A percentile compares a stretch with the other conserved stretches of the same genome.
phyloP scores from a whole-genome alignment of 257 asterid species.

The Solanum tarapatanum region DNA sequence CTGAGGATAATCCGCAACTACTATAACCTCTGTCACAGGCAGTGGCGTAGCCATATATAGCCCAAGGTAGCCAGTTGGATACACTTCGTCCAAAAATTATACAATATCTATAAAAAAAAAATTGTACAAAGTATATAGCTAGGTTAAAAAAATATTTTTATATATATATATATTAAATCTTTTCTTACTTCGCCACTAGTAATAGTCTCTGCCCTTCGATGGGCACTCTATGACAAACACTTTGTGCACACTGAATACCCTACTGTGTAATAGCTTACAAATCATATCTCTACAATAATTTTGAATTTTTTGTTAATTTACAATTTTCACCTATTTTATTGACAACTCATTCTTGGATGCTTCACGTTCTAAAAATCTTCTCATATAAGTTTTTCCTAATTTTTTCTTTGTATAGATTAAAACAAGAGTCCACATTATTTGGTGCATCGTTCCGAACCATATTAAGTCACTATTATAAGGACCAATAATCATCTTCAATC shows the following conservation, averaged over 20 bases:
- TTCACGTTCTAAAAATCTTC: neutral
- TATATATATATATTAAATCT: too few species aligned
- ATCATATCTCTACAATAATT: neutral
- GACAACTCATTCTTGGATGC: neutral
- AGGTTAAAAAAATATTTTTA: too few species aligned
- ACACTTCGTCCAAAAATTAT: too few species aligned
- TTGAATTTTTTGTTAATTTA: neutral
- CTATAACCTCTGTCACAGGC: neutral
- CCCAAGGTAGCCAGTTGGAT: too few species aligned
- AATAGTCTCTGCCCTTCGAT: neutral
- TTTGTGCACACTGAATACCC: neutral
- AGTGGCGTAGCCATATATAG: too few species aligned
- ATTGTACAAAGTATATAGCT: too few species aligned
- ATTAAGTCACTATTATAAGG: neutral
- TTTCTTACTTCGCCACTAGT: too few species aligned
- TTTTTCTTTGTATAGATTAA: neutral
- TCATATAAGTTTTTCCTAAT: neutral
- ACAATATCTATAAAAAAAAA: too few species aligned
- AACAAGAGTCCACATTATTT: neutral
- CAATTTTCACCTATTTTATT: neutral
- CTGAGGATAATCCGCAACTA: neutral
- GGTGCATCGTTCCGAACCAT: neutral
- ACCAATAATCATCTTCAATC: neutral
- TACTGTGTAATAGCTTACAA: neutral
- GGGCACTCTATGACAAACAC: neutral